Conservation (phyloP, 768 basidiomycete species). For the Boletus rubropictus region DNA sequence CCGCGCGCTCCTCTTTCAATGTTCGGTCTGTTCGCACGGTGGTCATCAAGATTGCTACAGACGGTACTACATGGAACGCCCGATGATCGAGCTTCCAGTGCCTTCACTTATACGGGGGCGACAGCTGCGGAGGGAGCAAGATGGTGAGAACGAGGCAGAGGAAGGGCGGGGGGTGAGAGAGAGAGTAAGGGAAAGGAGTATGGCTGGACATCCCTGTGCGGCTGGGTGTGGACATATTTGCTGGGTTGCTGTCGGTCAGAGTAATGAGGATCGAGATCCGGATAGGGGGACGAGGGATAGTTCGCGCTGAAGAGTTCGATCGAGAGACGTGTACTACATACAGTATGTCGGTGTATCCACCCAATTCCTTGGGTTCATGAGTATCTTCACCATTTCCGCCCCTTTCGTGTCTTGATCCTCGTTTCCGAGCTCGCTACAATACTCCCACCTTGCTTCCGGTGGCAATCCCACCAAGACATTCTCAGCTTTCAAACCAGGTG, state of each 20-base stretch:
- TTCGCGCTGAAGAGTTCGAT: not conserved
- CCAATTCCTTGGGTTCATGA: conserved; percentile 30
- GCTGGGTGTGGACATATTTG: conserved; percentile 81
- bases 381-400: conserved; percentile 44
- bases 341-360: not conserved
- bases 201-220: conserved; percentile 60
- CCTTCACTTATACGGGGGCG: conserved; percentile 19
- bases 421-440: conserved; percentile 48
- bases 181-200: conserved; percentile 3
- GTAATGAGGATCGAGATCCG: conserved; percentile 2
- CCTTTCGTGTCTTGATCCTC: conserved; percentile 44
- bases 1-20: conserved; percentile 62
- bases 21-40: conserved; percentile 72
- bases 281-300: not conserved
- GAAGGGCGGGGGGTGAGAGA: conserved; percentile 6
- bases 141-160: conserved; percentile 11
- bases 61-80: conserved; percentile 55
- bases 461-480: conserved; percentile 64
- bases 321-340: not conserved
- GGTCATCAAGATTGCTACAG: conserved; percentile 78
- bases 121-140: conserved; percentile 15
- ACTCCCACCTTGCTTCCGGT: conserved; percentile 65
- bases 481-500: conserved; percentile 57
- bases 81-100: conserved; percentile 42
- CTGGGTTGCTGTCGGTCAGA: conserved; percentile 45